These are phyloP conservation scores for Blastocystis sp. DNA, from an alignment of 352 stramenopile genomes.

Conservation along the genomic window DNA sequence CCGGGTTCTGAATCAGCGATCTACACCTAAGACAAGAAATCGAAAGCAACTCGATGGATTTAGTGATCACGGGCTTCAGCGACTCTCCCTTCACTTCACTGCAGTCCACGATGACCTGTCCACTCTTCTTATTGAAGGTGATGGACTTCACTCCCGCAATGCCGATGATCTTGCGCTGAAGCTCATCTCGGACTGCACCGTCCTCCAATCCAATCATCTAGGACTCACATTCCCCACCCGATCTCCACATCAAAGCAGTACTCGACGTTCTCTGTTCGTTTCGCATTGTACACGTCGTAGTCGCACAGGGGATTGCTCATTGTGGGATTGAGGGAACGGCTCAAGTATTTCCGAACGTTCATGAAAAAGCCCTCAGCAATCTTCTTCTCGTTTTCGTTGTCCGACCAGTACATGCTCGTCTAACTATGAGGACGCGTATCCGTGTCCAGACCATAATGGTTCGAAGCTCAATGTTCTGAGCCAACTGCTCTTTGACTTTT, in stretches of 20 bases:
- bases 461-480: not conserved
- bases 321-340: not conserved
- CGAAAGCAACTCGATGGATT: not conserved
- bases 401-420: not conserved
- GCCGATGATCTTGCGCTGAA: conserved; percentile 44
- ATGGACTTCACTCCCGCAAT: conserved; percentile 55
- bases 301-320: not conserved
- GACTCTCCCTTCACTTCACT: conserved; percentile 46
- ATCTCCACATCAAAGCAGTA: conserved; percentile 9
- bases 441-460: not conserved
- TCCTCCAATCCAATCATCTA: conserved; percentile 68
- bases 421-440: not conserved
- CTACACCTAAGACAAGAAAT: not conserved
- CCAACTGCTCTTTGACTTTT: not conserved
- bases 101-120: conserved; percentile 21
- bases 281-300: conserved; percentile 26
- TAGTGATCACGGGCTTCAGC: conserved; percentile 7
- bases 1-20: conserved; percentile 7
- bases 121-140: conserved; percentile 52
- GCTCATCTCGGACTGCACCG: not conserved
- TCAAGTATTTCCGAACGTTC: conserved; percentile 39
- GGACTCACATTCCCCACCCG: not conserved
- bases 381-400: conserved; percentile 11
- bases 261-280: conserved; percentile 13
- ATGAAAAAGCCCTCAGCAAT: not conserved